Conservation (phyloP, 768 basidiomycete genomes). For the Suillus hirtellus region DNA sequence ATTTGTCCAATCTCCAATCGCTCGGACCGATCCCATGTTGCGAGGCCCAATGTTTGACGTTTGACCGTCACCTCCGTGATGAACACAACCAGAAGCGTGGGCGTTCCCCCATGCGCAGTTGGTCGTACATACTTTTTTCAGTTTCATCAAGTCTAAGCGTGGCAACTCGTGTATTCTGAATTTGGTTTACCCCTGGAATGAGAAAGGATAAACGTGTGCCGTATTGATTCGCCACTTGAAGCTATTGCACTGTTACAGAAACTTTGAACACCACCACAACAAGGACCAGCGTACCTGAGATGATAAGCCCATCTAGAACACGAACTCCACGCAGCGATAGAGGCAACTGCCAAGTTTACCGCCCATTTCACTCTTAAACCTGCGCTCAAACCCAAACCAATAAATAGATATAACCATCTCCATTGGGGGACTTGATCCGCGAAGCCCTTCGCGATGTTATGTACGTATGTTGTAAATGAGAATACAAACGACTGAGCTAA, state of each 20-base stretch:
- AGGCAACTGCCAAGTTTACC: background rate
- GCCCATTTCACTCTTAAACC: background rate
- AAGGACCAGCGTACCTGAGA: background rate
- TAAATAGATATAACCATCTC: slow-evolving; percentile 10
- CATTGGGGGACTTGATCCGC: slow-evolving; percentile 46
- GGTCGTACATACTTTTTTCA: background rate
- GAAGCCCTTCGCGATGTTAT: slow-evolving; percentile 52
- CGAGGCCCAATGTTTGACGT: background rate
- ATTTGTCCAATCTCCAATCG: slow-evolving; percentile 2
- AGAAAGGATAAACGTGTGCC: background rate
- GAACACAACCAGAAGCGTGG: background rate
- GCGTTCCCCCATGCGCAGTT: background rate
- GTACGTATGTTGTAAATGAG: slow-evolving; percentile 12
- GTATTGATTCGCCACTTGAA: background rate
- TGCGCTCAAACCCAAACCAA: background rate
- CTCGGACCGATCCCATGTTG: background rate
- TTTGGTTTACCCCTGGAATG: background rate
- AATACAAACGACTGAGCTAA: slow-evolving; percentile 4
- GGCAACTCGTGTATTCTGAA: background rate
- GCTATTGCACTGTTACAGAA: background rate
- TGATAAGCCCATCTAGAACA: background rate
- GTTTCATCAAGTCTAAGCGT: background rate
- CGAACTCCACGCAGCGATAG: background rate
- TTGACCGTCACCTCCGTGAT: background rate
- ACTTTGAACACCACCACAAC: background rate